Percentiles rank a stretch among this genome's conserved stretches.
phyloP scores from a whole-genome alignment of 1,284 basidiomycete species.

The Singerocomus rubriflavus region DNA sequence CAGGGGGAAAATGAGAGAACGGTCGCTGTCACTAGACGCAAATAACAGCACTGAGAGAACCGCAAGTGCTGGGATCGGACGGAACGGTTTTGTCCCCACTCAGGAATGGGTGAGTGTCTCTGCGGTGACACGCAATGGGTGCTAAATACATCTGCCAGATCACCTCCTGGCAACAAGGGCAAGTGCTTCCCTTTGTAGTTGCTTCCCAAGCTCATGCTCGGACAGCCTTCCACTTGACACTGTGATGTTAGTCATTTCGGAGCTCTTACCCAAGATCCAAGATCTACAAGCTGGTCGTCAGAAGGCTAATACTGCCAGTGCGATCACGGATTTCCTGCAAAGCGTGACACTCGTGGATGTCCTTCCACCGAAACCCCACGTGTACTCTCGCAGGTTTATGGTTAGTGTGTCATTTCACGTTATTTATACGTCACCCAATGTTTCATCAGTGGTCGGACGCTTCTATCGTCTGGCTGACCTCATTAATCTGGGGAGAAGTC shows the following conservation, averaged over 20 bases:
- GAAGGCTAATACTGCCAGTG: constrained; percentile 60
- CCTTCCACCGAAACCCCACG: constrained; percentile 65
- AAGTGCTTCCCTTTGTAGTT: constrained; percentile 19
- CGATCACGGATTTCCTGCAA: constrained; percentile 68
- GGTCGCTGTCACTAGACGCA: constrained; percentile 60
- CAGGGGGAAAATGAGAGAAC: constrained; percentile 81
- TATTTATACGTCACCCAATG: constrained; percentile 4
- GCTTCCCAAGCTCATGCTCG: constrained; percentile 7
- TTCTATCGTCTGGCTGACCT: constrained; percentile 86
- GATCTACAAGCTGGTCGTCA: constrained; percentile 66
- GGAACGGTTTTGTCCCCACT: constrained; percentile 89
- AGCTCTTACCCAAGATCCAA: constrained; percentile 84
- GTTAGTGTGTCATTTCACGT: constrained; percentile 39
- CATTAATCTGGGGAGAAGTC: constrained; percentile 89
- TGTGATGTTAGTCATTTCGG: constrained; percentile 80
- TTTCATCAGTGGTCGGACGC: constrained; percentile 78
- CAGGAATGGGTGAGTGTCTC: constrained; percentile 81
- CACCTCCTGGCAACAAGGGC: constrained; percentile 87
- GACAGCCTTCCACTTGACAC: constrained; percentile 78
- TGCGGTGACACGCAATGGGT: background rate
- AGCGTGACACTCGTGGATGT: constrained; percentile 62
- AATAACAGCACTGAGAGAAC: constrained; percentile 59
- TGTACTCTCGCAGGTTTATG: constrained; percentile 70
- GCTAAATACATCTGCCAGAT: constrained; percentile 43
- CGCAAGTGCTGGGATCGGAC: constrained; percentile 66